These are phyloP conservation scores for Peronospora destructor DNA, from an alignment of 352 stramenopile species.

Conservation along the genomic window DNA sequence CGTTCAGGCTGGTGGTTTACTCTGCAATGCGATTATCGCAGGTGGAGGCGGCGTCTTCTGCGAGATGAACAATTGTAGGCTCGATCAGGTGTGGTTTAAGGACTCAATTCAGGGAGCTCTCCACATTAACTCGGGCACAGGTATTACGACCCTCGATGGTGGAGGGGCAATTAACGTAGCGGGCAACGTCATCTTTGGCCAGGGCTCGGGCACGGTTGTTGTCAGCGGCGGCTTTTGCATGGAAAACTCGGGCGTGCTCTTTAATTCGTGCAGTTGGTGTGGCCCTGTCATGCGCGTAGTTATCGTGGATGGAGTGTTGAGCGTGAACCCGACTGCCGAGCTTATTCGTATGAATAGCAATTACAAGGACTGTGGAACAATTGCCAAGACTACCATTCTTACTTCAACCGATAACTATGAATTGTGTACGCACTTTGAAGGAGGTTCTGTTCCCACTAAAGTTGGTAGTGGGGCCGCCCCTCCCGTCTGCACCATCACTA, in stretches of 20 bases:
- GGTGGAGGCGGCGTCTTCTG: constrained; percentile 48
- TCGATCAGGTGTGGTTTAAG: constrained; percentile 57
- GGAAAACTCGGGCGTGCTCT: constrained; percentile 38
- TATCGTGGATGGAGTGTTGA: constrained; percentile 41
- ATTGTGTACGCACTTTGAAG: constrained; percentile 29
- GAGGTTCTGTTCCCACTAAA: constrained; percentile 23
- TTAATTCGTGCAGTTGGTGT: constrained; percentile 58
- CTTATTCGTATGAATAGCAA: constrained; percentile 66
- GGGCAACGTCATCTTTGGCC: constrained; percentile 37
- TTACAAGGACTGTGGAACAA: constrained; percentile 55
- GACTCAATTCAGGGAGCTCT: constrained; percentile 47
- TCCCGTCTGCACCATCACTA: too few relatives aligned
- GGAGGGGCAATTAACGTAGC: constrained; percentile 43
- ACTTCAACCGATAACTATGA: constrained; percentile 21
- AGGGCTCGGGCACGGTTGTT: constrained; percentile 42
- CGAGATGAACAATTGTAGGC: constrained; percentile 49
- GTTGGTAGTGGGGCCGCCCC: constrained; percentile 21
- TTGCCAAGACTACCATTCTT: constrained; percentile 38
- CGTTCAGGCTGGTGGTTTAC: constrained; percentile 43
- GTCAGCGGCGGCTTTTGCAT: constrained; percentile 50
- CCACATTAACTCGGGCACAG: constrained; percentile 43
- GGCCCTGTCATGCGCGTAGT: constrained; percentile 51
- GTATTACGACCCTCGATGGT: constrained; percentile 49
- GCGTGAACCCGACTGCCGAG: constrained; percentile 43
- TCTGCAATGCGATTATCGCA: constrained; percentile 62